These are phyloP conservation scores for Limnomonas spitsbergensis DNA, from an alignment of 139 green algal genomes.

Conservation along the genomic window DNA sequence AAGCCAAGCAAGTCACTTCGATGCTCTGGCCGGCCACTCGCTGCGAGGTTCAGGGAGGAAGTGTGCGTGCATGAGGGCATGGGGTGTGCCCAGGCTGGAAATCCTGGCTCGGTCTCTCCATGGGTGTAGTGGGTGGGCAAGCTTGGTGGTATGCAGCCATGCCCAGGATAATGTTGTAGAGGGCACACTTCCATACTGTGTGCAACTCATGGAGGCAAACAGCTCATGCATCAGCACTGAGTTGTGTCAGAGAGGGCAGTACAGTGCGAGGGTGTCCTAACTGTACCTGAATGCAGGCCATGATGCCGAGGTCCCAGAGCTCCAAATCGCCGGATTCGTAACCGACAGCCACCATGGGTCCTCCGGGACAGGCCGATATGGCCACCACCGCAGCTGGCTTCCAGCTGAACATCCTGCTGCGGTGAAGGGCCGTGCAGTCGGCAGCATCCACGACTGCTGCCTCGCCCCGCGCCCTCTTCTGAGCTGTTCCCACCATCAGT, in stretches of 20 bases:
- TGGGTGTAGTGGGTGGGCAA: too few relatives aligned
- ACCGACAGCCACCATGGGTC: conserved; percentile 62
- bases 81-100: too few relatives aligned
- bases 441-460: background rate
- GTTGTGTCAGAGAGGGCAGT: too few relatives aligned
- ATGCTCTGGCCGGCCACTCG: conserved; percentile 57
- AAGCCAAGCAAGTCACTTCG: conserved; percentile 65
- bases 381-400: conserved; percentile 61
- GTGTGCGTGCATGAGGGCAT: too few relatives aligned
- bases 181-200: too few relatives aligned
- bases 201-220: too few relatives aligned
- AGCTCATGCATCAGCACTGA: too few relatives aligned
- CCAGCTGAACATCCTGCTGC: conserved; percentile 75
- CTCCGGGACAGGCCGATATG: conserved; percentile 66
- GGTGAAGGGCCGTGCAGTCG: conserved; percentile 68
- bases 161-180: too few relatives aligned
- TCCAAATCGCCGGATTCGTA: conserved; percentile 82
- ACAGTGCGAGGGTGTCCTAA: too few relatives aligned
- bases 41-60: conserved; percentile 35
- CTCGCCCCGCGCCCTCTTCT: too few relatives aligned
- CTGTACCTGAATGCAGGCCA: conserved; percentile 53
- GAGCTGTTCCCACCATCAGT: too few relatives aligned
- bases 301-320: conserved; percentile 68
- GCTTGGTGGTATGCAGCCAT: too few relatives aligned
- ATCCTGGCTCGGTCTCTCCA: background rate